phyloP scores from a whole-genome alignment of 2,329 filamentous ascomycete genomes.

The Verticillium longisporum region DNA sequence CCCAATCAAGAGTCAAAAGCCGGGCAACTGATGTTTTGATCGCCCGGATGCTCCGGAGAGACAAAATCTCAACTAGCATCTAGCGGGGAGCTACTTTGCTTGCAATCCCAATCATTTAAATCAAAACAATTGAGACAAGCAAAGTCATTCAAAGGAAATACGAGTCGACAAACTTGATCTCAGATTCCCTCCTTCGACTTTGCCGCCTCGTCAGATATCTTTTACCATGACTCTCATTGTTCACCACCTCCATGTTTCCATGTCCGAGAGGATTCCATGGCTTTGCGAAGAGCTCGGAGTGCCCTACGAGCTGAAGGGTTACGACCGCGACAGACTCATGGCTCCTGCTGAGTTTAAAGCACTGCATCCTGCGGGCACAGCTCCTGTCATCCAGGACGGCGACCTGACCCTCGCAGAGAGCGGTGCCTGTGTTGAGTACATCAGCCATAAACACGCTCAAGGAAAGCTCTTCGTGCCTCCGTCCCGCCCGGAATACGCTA shows the following conservation, averaged over 20 bases:
- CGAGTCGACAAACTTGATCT: no score
- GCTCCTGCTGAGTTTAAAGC: not conserved
- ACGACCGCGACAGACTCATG: not conserved
- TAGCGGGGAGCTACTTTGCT: no score
- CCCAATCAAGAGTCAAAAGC: no score
- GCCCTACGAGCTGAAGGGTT: conserved; percentile 8
- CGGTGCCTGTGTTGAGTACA: conserved; percentile 55
- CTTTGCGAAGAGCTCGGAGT: conserved; percentile 11
- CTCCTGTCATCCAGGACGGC: conserved; percentile 54
- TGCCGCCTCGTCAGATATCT: no score
- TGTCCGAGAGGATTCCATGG: conserved; percentile 13
- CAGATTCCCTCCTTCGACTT: no score
- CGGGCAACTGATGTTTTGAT: no score
- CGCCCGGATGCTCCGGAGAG: no score
- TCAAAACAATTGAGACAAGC: no score
- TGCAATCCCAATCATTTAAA: no score
- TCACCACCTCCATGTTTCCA: conserved; percentile 11
- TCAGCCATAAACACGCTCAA: conserved; percentile 43
- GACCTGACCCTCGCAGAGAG: conserved; percentile 51
- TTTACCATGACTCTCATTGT: conserved; percentile 11
- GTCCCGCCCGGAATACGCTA: conserved; percentile 40
- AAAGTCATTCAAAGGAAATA: no score
- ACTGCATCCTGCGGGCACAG: conserved; percentile 41
- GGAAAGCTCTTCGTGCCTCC: conserved; percentile 36
- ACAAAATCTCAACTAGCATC: no score